Evolutionary conservation across 345 rosid genomes (phyloP).

Genomic region (Aquilaria yunnanensis): DNA sequence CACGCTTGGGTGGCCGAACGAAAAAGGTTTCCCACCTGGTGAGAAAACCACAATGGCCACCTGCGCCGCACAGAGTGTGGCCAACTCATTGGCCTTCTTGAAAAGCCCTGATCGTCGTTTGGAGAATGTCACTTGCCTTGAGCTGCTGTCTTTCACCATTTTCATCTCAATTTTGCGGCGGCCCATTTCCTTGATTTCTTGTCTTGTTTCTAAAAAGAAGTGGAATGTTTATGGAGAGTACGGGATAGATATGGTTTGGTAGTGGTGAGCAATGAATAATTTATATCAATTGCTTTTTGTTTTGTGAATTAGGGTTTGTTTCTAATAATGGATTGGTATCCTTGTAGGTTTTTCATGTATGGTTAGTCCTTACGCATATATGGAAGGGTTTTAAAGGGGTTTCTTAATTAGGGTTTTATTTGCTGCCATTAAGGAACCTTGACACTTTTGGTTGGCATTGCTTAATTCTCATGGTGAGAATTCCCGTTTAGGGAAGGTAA

Average conservation of each 20-base stretch:
- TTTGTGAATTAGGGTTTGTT: constrained; percentile 1
- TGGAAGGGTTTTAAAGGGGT: neutral
- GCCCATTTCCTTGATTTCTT: constrained; percentile 31
- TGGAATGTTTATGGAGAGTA: neutral
- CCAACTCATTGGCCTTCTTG: constrained; percentile 61
- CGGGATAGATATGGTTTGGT: neutral
- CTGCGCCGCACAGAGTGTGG: constrained; percentile 50
- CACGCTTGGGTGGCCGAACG: constrained; percentile 58
- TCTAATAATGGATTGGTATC: constrained; percentile 8
- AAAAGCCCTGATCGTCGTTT: constrained; percentile 57
- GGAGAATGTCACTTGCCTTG: constrained; percentile 67
- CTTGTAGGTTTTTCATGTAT: constrained; percentile 8
- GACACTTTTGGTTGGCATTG: constrained; percentile 10
- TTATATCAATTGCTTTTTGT: neutral
- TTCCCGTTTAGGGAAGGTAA: neutral
- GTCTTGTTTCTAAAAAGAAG: neutral
- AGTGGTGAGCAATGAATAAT: neutral
- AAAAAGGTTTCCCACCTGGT: constrained; percentile 67
- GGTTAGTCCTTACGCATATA: neutral
- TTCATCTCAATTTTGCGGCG: constrained; percentile 59
- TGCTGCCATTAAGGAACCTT: neutral
- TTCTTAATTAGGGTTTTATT: neutral
- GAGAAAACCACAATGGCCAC: constrained; percentile 57
- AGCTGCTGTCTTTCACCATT: constrained; percentile 44
- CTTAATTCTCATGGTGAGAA: neutral